These are phyloP conservation scores for Cystoderma amianthinum DNA, from an alignment of 768 basidiomycete species.

Conservation along the genomic window DNA sequence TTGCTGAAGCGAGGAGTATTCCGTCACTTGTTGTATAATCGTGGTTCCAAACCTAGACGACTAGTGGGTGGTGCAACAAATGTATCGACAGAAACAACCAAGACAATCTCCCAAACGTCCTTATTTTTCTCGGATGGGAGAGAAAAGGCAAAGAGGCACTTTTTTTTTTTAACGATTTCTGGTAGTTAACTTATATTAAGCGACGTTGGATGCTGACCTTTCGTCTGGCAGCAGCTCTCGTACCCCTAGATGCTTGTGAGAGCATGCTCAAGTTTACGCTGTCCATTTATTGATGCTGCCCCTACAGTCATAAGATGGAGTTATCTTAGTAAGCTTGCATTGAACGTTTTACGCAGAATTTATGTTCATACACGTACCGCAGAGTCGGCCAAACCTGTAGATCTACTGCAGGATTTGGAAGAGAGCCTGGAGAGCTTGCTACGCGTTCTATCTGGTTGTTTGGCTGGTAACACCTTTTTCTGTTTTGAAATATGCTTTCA, in stretches of 20 bases:
- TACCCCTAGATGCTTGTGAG: slow-evolving; percentile 71
- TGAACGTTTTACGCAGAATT: neutral
- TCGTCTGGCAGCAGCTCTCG: slow-evolving; percentile 49
- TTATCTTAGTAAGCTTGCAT: slow-evolving; percentile 42
- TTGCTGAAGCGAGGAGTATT: slow-evolving; percentile 79
- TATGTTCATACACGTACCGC: neutral
- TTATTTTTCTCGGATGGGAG: slow-evolving; percentile 4
- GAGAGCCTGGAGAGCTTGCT: slow-evolving; percentile 44
- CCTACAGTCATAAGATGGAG: slow-evolving; percentile 71
- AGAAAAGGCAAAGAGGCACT: slow-evolving; percentile 5
- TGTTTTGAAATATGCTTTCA: neutral
- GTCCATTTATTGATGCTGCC: slow-evolving; percentile 1
- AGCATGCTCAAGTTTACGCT: slow-evolving; percentile 10
- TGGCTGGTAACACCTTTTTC: slow-evolving; percentile 33
- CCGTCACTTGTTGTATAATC: slow-evolving; percentile 75
- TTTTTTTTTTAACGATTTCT: neutral
- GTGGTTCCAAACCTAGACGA: slow-evolving; percentile 59
- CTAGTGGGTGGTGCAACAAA: slow-evolving; percentile 13
- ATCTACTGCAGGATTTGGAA: slow-evolving; percentile 42
- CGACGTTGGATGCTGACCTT: slow-evolving; percentile 54
- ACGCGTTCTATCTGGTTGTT: slow-evolving; percentile 58
- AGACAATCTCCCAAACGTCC: no score
- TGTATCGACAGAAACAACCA: slow-evolving; percentile 7
- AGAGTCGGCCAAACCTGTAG: slow-evolving; percentile 33
- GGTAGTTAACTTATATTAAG: slow-evolving; percentile 20